A percentile compares a stretch with the other conserved stretches of the same genome.
Evolutionary conservation across 257 asterid species (phyloP).

Genomic region (Asclepias syriaca): DNA sequence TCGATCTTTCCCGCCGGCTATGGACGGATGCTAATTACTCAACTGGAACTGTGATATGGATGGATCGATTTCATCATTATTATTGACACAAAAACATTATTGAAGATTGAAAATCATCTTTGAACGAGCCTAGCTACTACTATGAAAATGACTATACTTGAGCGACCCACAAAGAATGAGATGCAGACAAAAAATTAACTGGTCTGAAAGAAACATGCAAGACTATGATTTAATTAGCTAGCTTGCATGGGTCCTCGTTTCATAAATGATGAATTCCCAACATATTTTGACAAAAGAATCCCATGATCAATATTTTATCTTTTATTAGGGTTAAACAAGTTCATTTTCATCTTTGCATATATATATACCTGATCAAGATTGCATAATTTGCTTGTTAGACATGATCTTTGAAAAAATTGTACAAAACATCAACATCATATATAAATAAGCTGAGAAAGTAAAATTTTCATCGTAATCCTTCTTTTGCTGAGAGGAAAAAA

Average conservation of each 20-base stretch:
- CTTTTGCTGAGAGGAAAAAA: background rate
- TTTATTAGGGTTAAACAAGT: too few relatives aligned
- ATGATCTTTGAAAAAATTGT: background rate
- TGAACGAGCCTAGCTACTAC: background rate
- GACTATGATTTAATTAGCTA: background rate
- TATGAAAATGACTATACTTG: background rate
- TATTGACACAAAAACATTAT: conserved; percentile 2
- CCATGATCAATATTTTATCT: too few relatives aligned
- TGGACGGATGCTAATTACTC: too few relatives aligned
- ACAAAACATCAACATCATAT: background rate
- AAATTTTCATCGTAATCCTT: background rate
- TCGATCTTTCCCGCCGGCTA: conserved; percentile 5
- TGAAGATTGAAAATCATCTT: conserved; percentile 1
- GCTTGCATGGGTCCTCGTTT: conserved; percentile 17
- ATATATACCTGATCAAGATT: background rate
- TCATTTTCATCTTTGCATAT: background rate
- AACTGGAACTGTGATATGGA: conserved; percentile 7
- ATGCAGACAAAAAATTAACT: conserved; percentile 18
- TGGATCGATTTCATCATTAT: background rate
- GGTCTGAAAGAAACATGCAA: conserved; percentile 22
- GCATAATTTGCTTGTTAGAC: background rate
- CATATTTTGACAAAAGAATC: background rate
- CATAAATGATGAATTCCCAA: conserved; percentile 9
- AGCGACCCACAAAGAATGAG: background rate
- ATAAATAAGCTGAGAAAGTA: background rate